phyloP scores from a whole-genome alignment of 108 stramenopile species.

The Pseudonitzschia multiseries region DNA sequence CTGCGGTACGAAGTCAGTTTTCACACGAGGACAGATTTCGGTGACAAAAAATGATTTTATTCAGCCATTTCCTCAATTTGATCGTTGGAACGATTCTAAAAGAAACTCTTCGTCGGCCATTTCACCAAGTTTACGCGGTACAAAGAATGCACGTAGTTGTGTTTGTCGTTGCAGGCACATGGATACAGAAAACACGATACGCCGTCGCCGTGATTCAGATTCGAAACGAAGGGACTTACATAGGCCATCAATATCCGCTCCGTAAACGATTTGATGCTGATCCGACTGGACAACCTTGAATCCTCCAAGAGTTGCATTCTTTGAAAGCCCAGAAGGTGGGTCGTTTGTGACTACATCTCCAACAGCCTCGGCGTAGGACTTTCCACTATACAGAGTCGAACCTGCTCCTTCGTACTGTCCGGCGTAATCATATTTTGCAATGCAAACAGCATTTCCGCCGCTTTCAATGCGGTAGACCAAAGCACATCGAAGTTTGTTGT shows the following conservation, averaged over 20 bases:
- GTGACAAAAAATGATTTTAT: neutral
- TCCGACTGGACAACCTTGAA: conserved; percentile 90
- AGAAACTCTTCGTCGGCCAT: too few relatives aligned
- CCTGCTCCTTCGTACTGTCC: conserved; percentile 73
- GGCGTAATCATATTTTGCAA: conserved; percentile 89
- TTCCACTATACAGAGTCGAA: conserved; percentile 61
- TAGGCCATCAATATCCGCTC: conserved; percentile 79
- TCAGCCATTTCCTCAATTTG: too few relatives aligned
- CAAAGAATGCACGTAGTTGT: neutral
- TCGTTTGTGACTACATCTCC: conserved; percentile 72
- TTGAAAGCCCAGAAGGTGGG: conserved; percentile 64
- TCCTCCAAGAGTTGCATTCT: conserved; percentile 70
- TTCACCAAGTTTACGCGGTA: too few relatives aligned
- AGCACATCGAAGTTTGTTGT: conserved; percentile 83
- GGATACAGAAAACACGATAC: neutral
- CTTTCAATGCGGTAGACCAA: conserved; percentile 76
- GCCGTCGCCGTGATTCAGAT: too few relatives aligned
- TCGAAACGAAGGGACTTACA: conserved; percentile 59
- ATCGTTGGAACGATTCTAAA: too few relatives aligned
- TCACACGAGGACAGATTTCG: neutral
- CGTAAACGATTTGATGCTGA: conserved; percentile 86
- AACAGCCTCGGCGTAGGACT: conserved; percentile 80
- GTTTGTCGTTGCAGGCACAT: neutral
- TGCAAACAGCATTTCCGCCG: conserved; percentile 41
- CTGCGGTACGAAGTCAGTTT: conserved; percentile 26